Percentiles rank a stretch among this genome's conserved stretches.
These are phyloP conservation scores for Pythium vanterpoolii DNA, from an alignment of 352 stramenopile genomes.

Conservation along the genomic window DNA sequence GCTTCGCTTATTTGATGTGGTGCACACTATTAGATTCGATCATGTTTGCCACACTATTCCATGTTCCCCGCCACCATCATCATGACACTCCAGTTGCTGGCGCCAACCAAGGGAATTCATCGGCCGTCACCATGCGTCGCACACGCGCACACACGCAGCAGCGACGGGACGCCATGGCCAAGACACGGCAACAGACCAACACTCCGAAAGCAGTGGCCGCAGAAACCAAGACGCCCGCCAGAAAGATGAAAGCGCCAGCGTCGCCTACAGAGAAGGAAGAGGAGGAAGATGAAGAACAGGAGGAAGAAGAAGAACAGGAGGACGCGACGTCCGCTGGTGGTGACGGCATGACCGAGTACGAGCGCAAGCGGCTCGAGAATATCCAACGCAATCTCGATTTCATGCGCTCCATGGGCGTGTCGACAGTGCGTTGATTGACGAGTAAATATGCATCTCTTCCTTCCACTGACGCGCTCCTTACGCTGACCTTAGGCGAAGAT, in stretches of 20 bases:
- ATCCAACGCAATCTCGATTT: slow-evolving; percentile 84
- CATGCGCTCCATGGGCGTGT: slow-evolving; percentile 81
- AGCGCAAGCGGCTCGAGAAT: slow-evolving; percentile 78
- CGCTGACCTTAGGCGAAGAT: slow-evolving; percentile 45
- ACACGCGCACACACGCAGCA: slow-evolving; percentile 23
- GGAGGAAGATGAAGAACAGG: not conserved
- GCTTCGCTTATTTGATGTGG: not conserved
- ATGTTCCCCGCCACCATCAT: not conserved
- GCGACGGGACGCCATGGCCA: slow-evolving; percentile 16
- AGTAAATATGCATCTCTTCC: not conserved
- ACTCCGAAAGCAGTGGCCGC: not conserved
- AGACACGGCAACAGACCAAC: slow-evolving; percentile 1
- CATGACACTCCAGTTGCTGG: slow-evolving; percentile 4
- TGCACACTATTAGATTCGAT: not conserved
- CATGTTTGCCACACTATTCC: not conserved
- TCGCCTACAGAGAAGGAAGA: not conserved
- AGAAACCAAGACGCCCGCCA: not conserved
- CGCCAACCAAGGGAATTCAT: slow-evolving; percentile 7
- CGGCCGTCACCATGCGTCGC: slow-evolving; percentile 8
- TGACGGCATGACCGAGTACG: slow-evolving; percentile 60
- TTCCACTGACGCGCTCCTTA: not conserved
- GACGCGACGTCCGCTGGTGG: not conserved
- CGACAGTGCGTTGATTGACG: slow-evolving; percentile 32
- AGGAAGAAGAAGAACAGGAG: not conserved
- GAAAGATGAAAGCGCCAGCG: not conserved